phyloP scores from a whole-genome alignment of 768 basidiomycete genomes.

The Tylopilus vinaceipallidus region DNA sequence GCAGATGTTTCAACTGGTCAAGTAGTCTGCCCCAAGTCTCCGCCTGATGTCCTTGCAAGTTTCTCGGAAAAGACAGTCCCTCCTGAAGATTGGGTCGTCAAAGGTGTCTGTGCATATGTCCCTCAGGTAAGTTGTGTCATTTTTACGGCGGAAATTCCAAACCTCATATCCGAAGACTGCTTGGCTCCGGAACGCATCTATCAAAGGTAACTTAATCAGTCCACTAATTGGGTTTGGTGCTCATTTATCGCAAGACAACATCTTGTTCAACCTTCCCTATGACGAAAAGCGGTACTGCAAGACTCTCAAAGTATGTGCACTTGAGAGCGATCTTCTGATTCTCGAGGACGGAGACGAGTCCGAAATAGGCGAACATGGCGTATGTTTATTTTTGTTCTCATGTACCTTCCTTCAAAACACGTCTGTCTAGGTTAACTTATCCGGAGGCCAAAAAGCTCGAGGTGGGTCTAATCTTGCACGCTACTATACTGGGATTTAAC shows the following conservation, averaged over 20 bases:
- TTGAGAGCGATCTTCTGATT: conserved; percentile 73
- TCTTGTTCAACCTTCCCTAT: conserved; percentile 76
- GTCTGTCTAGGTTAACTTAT: conserved; percentile 26
- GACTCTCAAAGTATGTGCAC: conserved; percentile 75
- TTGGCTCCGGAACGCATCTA: conserved; percentile 73
- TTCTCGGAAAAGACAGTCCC: conserved; percentile 44
- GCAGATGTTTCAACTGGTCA: conserved; percentile 66
- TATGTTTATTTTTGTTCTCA: conserved; percentile 27
- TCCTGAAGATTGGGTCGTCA: conserved; percentile 71
- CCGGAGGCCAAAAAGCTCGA: conserved; percentile 65
- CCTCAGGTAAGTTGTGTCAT: conserved; percentile 54
- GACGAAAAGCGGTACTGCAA: conserved; percentile 70
- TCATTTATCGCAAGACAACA: conserved; percentile 48
- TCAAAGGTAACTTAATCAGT: conserved; percentile 25
- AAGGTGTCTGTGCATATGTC: conserved; percentile 82
- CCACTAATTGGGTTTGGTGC: conserved; percentile 37
- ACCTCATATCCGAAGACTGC: conserved; percentile 39
- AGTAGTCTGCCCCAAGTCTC: conserved; percentile 78
- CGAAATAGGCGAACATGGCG: conserved; percentile 86
- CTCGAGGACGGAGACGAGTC: conserved; percentile 86
- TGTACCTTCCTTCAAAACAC: not conserved
- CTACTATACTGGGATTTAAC: not conserved
- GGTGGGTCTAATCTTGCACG: conserved; percentile 36
- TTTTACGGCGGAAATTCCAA: conserved; percentile 3
- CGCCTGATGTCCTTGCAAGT: conserved; percentile 71